These are phyloP conservation scores for Aristolochia contorta DNA, from an alignment of 164 flowering plant genomes.

Conservation along the genomic window DNA sequence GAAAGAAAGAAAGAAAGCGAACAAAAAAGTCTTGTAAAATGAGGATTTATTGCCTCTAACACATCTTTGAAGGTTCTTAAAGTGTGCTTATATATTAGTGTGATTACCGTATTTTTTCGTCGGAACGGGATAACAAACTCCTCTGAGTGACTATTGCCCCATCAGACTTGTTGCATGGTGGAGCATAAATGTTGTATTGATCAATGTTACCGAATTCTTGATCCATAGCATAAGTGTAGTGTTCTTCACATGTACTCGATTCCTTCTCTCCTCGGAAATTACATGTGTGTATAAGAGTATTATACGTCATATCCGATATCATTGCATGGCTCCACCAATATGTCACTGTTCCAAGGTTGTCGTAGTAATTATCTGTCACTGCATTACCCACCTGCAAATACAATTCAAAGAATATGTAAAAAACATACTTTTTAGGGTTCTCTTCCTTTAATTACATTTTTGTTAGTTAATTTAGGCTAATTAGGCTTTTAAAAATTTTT, in stretches of 20 bases:
- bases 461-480: too few species aligned
- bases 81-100: not conserved
- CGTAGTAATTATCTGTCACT: slow-evolving; percentile 77
- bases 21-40: too few species aligned
- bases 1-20: too few species aligned
- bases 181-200: slow-evolving; percentile 80
- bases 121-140: slow-evolving; percentile 43
- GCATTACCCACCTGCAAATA: slow-evolving; percentile 67
- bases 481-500: too few species aligned
- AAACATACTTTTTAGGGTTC: too few species aligned
- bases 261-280: slow-evolving; percentile 47
- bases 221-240: slow-evolving; percentile 66
- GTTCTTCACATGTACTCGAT: slow-evolving; percentile 53
- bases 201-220: slow-evolving; percentile 82
- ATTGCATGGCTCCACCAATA: slow-evolving; percentile 96
- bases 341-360: slow-evolving; percentile 75
- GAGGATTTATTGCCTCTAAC: too few species aligned
- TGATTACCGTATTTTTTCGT: slow-evolving; percentile 17
- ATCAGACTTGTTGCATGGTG: slow-evolving; percentile 66
- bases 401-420: not conserved
- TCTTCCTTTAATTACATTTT: too few species aligned
- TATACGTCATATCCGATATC: slow-evolving; percentile 72
- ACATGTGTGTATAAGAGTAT: slow-evolving; percentile 48
- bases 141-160: slow-evolving; percentile 26
- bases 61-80: not conserved